phyloP scores from a whole-genome alignment of 768 basidiomycete genomes.

The Pleurotus eryngii region DNA sequence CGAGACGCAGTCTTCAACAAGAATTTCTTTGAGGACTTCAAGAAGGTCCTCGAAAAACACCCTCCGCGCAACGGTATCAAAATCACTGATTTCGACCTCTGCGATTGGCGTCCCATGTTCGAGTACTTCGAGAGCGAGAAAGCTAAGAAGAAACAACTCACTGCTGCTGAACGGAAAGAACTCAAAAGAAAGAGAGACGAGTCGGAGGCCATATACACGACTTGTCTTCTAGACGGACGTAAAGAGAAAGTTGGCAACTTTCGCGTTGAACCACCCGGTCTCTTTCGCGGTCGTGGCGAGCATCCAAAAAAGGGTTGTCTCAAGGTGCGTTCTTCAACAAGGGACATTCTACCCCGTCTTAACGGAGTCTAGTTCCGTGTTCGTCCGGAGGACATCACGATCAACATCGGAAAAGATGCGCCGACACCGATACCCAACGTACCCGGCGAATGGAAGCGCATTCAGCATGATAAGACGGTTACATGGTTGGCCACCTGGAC shows the following conservation, averaged over 20 bases:
- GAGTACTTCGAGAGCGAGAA: constrained; percentile 91
- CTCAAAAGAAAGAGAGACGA: constrained; percentile 83
- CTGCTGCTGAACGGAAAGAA: constrained; percentile 85
- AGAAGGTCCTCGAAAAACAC: constrained; percentile 67
- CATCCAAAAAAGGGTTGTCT: constrained; percentile 96
- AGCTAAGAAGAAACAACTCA: constrained; percentile 87
- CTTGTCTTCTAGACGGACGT: constrained; percentile 89
- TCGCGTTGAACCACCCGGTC: constrained; percentile 95
- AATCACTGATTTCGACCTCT: constrained; percentile 72
- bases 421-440: constrained; percentile 85
- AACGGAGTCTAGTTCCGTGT: constrained; percentile 68
- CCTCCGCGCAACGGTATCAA: constrained; percentile 81
- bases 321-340: constrained; percentile 55
- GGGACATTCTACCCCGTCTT: background rate
- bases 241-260: constrained; percentile 99
- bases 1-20: constrained; percentile 84
- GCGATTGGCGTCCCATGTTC: constrained; percentile 94
- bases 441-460: constrained; percentile 86
- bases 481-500: constrained; percentile 99
- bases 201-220: constrained; percentile 78
- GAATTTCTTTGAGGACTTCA: constrained; percentile 95
- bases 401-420: constrained; percentile 84
- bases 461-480: constrained; percentile 92
- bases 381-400: constrained; percentile 89
- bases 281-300: constrained; percentile 96